Evolutionary conservation across 371 early-diverging fungal genomes (phyloP), one percentile per base, ranked within the genome.

Genomic region (Mucor circinelloides): DNA sequence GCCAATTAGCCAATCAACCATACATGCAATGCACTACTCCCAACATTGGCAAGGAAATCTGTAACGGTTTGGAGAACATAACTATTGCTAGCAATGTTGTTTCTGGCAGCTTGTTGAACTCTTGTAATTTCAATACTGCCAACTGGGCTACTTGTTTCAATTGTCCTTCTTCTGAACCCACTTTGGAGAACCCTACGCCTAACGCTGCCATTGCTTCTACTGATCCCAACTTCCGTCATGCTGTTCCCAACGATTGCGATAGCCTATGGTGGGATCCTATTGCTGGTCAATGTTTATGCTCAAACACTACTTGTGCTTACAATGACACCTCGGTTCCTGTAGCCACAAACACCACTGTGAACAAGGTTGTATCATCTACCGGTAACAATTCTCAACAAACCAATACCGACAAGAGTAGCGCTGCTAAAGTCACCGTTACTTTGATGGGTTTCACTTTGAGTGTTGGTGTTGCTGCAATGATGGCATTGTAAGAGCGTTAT

Each of bases 201-300:
- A 66, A 58, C 6, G 67, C 79, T 42, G 71, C 70, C 8, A 75
- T 80, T 19, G 73, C 79, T 13, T 66, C 68, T 9, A 81, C 76
- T 25, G 76, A 76, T 34, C 66, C 84, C 28, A 75, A 70, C 0
- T 75, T 72, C 69, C 86, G 91, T 44, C 82, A 81, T 31, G 75
- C 83, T 17, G 79, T 92, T 7, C 89, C 90, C 56, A 78, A 80
- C 48, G 88, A 76, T 63, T 92, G 92, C 69, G 90, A 89, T 54
- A 86, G 86, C 66, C 74, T 89, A 46, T 91, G 88, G 87, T 92
- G 91, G 91, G 90, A 92, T 58, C 91, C 92, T 59, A 77, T 85
- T 68, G 84, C 77, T 46, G 83, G 86, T 32, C 80, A 76, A 42
- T 89, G 89, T 57, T 67, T 84, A 44, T 87, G 89, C 64, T 79